Conservation (phyloP, 116 monocot genomes). For the Phalaenopsis hybrid region DNA sequence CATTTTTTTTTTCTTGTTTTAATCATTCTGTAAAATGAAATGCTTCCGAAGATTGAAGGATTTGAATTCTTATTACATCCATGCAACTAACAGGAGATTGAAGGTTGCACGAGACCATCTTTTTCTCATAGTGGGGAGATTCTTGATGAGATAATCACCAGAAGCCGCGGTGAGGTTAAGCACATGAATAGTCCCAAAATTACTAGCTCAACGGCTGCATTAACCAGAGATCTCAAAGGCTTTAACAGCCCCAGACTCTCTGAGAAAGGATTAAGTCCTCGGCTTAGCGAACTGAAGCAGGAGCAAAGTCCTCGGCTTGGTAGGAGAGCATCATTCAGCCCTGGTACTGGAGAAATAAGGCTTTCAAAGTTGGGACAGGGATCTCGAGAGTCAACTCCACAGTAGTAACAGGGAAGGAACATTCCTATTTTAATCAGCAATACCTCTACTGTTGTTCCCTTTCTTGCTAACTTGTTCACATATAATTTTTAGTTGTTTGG, state of each 20-base stretch:
- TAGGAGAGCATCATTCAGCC: constrained; percentile 12
- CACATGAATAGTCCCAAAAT: constrained; percentile 37
- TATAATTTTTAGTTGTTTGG: too few species aligned
- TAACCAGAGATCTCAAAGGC: constrained; percentile 14
- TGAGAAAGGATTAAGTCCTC: constrained; percentile 33
- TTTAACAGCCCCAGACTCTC: constrained; percentile 26
- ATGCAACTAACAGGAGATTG: constrained; percentile 17
- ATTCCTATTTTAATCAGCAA: not conserved
- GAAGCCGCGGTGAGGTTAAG: constrained; percentile 71
- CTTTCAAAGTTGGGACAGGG: constrained; percentile 7
- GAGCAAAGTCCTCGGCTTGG: constrained; percentile 29
- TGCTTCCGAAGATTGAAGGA: not conserved
- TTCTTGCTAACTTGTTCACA: too few species aligned
- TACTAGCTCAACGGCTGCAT: constrained; percentile 27
- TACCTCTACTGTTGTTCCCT: too few species aligned
- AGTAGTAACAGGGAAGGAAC: constrained; percentile 4
- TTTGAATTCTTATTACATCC: not conserved
- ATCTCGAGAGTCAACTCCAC: constrained; percentile 3
- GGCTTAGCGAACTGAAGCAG: constrained; percentile 28
- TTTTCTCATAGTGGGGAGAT: constrained; percentile 36
- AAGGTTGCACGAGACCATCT: not conserved
- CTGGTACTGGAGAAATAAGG: constrained; percentile 11
- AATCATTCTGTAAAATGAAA: not conserved
- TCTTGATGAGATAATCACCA: constrained; percentile 62
- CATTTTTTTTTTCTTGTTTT: not conserved